Conservation (phyloP, 352 stramenopile genomes). For the Phytophthora europaea region DNA sequence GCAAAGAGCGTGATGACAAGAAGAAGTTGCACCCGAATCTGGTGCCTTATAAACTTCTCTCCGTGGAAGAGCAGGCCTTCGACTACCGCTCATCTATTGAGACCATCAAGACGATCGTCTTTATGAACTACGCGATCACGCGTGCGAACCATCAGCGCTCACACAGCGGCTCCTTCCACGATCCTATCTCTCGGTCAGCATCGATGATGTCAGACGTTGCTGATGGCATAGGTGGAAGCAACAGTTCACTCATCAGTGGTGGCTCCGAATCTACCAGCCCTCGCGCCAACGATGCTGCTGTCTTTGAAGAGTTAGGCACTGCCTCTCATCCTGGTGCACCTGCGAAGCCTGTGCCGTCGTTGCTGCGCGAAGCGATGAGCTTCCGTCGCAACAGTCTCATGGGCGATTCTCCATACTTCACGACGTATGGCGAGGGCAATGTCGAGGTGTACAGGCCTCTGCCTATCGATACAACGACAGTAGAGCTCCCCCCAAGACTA, state of each 20-base stretch:
- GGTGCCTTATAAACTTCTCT: conserved; percentile 85
- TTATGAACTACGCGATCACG: conserved; percentile 90
- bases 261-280: conserved; percentile 36
- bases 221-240: conserved; percentile 42
- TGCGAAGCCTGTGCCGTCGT: conserved; percentile 60
- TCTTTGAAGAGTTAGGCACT: conserved; percentile 41
- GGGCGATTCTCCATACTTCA: conserved; percentile 83
- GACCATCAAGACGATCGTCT: conserved; percentile 90
- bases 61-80: conserved; percentile 83
- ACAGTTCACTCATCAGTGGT: conserved; percentile 39
- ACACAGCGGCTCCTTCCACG: conserved; percentile 67
- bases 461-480: conserved; percentile 79
- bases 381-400: conserved; percentile 84
- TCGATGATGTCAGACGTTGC: conserved; percentile 70
- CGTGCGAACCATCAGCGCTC: conserved; percentile 51
- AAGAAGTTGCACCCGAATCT: conserved; percentile 86
- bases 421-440: conserved; percentile 66
- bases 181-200: conserved; percentile 72
- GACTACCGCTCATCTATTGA: conserved; percentile 90
- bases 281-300: conserved; percentile 36
- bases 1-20: conserved; percentile 72
- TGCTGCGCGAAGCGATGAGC: conserved; percentile 79
- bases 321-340: conserved; percentile 39
- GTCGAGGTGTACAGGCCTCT: conserved; percentile 77
- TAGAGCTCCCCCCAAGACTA: conserved; percentile 73